phyloP scores from a whole-genome alignment of 2,329 filamentous ascomycete genomes.

The Falciphora oryzae region DNA sequence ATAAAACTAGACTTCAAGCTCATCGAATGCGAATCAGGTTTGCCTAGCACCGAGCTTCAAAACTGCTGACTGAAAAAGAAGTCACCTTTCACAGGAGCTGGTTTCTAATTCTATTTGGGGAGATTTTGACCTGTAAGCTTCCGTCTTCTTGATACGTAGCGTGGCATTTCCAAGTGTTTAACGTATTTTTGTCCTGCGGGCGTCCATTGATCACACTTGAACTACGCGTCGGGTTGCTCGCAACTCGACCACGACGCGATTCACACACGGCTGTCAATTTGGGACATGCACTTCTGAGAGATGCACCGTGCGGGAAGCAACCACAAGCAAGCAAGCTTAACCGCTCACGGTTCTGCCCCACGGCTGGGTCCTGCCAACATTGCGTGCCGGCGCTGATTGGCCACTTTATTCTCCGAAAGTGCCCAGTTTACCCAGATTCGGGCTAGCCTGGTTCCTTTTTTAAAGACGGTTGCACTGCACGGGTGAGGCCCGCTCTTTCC shows the following conservation, averaged over 20 bases:
- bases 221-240: not conserved
- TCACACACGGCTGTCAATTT: too few relatives aligned
- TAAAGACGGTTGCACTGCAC: not conserved
- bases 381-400: not conserved
- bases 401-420: not conserved
- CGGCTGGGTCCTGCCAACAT: not conserved
- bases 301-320: not conserved
- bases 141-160: not conserved
- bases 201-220: not conserved
- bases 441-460: not conserved
- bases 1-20: too few relatives aligned
- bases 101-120: not conserved
- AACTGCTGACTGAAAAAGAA: too few relatives aligned
- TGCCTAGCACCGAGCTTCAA: too few relatives aligned
- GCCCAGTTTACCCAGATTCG: not conserved
- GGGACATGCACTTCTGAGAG: too few relatives aligned
- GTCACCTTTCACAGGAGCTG: too few relatives aligned
- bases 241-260: not conserved
- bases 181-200: not conserved
- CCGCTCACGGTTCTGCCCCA: not conserved
- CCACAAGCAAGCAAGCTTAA: too few relatives aligned
- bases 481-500: not conserved
- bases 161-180: not conserved
- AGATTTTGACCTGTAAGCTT: too few relatives aligned
- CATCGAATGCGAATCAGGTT: too few relatives aligned